Percentiles rank a stretch among this genome's conserved stretches.
Conservation (phyloP, 441 rosid species). For the Sinapis alba region DNA sequence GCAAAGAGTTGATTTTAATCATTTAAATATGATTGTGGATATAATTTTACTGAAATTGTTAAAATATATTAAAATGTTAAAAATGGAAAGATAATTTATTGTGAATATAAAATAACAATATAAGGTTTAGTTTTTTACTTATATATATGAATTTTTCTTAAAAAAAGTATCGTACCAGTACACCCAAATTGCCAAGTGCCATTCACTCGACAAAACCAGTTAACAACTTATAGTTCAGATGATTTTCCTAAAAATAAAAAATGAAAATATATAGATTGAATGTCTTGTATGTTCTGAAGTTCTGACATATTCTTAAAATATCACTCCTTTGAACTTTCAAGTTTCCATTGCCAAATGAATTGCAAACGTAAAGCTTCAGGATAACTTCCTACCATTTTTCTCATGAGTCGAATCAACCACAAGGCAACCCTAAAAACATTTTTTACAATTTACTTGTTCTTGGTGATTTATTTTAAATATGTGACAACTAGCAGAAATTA, state of each 20-base stretch:
- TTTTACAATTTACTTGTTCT: neutral
- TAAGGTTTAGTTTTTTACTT: too few species aligned
- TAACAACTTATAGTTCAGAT: neutral
- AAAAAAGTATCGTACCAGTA: too few species aligned
- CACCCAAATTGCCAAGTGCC: constrained; percentile 25
- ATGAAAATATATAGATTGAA: neutral
- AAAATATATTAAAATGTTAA: too few species aligned
- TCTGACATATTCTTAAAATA: neutral
- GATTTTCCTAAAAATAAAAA: neutral
- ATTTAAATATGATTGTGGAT: too few species aligned
- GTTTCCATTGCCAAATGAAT: neutral
- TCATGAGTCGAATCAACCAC: constrained; percentile 25
- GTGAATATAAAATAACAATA: too few species aligned
- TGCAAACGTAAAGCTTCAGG: constrained; percentile 12
- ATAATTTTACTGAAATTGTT: too few species aligned
- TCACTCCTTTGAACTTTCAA: neutral
- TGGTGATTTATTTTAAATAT: neutral
- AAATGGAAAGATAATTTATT: too few species aligned
- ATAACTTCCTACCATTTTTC: constrained; percentile 37
- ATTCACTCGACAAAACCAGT: neutral
- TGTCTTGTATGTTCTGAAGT: constrained; percentile 1
- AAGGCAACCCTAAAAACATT: constrained; percentile 9
- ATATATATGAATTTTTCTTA: too few species aligned
- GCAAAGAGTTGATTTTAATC: too few species aligned
- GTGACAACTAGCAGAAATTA: neutral